Evolutionary conservation across 1,139 yeast genomes (phyloP), one percentile per base, ranked within the genome.

Genomic region (Eremothecium cymbalariae): DNA sequence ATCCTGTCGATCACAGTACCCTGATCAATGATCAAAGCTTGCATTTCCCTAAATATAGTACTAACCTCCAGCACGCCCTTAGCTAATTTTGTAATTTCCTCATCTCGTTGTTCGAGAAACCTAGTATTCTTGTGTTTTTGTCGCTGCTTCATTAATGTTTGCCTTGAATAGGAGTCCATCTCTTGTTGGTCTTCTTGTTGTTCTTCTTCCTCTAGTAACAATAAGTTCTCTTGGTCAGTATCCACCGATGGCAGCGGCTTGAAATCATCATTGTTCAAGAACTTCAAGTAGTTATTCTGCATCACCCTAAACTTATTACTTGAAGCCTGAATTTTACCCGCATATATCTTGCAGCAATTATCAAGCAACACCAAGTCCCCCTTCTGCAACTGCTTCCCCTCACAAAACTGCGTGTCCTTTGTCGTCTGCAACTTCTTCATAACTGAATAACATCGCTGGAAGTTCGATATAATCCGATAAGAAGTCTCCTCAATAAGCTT

Each of bases 51-150:
- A 63, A 90, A 90, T 36, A 93, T 90, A 2, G 93, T 85, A 28
- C 93, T 82, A 2, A 90, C 82, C 57, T 90, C 99, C 21, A 90
- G 64, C 28, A 90, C 94, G 29, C 96, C 95, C 67, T 84, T 85
- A 3, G 98, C 97, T 38, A 93, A 70, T 47, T 80, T 81, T 18
- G 82, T 80, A 32, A 93, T 90, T 52, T 90, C 98, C 36, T 75
- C 72, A 53, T 90, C 98, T 38, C 98, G 68, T 46, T 81, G 86
- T 37, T 76, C 44, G 23, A 57, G 38, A 22, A 42, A 55, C 14
- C 43, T 58, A 33, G 65, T 63, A 36, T 68, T 67, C 36, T 63
- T 59, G 29, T 63, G 64, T 18, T 51, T 53, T 8, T 53, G 48
- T 32, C 60, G 62, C 13, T 70, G 65, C 34, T 62, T 65, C 34